phyloP scores from a whole-genome alignment of 2,329 filamentous ascomycete genomes.

The Neonectria ditissima region DNA sequence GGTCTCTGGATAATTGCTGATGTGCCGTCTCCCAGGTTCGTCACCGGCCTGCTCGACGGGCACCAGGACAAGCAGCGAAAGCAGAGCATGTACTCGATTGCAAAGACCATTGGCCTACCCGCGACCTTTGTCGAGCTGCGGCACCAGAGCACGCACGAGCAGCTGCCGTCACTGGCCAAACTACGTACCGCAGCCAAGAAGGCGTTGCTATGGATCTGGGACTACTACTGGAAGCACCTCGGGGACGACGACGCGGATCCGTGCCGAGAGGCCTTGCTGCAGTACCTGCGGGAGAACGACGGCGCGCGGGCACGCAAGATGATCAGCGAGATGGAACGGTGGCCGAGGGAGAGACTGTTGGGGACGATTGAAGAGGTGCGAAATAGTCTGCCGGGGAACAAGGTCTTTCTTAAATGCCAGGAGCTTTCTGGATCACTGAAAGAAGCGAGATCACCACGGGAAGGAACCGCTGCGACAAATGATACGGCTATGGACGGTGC shows the following conservation, averaged over 20 bases:
- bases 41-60: conserved; percentile 82
- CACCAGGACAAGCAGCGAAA: conserved; percentile 76
- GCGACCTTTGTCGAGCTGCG: conserved; percentile 88
- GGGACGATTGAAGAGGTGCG: conserved; percentile 54
- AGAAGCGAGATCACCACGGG: conserved; percentile 27
- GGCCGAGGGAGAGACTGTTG: conserved; percentile 53
- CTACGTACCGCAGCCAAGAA: conserved; percentile 76
- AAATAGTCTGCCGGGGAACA: conserved; percentile 55
- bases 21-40: conserved; percentile 66
- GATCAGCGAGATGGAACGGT: conserved; percentile 49
- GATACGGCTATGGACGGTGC: conserved; percentile 30
- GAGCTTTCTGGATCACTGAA: conserved; percentile 57
- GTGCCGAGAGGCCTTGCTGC: conserved; percentile 53
- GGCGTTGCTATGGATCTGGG: conserved; percentile 87
- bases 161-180: conserved; percentile 80
- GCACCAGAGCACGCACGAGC: conserved; percentile 91
- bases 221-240: conserved; percentile 81
- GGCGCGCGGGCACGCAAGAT: conserved; percentile 41
- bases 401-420: conserved; percentile 57
- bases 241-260: conserved; percentile 43
- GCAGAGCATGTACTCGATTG: conserved; percentile 79
- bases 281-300: conserved; percentile 53
- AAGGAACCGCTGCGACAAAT: background rate
- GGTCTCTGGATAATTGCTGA: conserved; percentile 8
- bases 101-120: conserved; percentile 75